phyloP scores from a whole-genome alignment of 169 alveolate genomes.

The Cryptosporidium ryanae region DNA sequence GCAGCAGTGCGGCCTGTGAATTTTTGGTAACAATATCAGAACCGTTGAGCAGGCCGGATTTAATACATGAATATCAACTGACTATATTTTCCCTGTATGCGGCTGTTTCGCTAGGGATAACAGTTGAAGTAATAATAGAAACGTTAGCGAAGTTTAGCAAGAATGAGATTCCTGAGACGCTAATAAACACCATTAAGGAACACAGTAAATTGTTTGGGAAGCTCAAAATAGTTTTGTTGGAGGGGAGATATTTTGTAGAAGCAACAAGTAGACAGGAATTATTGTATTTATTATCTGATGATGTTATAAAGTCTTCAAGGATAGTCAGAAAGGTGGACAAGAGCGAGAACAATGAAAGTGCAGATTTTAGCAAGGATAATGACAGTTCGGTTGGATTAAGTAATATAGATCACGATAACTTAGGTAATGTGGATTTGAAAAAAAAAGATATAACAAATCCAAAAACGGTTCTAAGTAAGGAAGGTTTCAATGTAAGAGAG shows the following conservation, averaged over 20 bases:
- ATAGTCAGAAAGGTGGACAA: conserved; percentile 10
- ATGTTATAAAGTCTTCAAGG: conserved; percentile 85
- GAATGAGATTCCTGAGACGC: conserved; percentile 87
- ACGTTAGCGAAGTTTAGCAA: conserved; percentile 92
- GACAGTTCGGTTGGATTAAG: neutral
- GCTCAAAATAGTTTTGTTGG: conserved; percentile 92
- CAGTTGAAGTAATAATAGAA: conserved; percentile 91
- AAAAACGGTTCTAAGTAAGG: neutral
- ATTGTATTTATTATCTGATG: conserved; percentile 86
- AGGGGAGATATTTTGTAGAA: conserved; percentile 93
- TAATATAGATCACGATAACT: no score
- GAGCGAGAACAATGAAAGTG: neutral
- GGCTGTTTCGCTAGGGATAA: conserved; percentile 95
- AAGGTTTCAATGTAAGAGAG: conserved; percentile 37
- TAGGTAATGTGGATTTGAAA: neutral
- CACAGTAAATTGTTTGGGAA: conserved; percentile 88
- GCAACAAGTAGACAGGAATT: conserved; percentile 86
- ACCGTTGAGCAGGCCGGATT: conserved; percentile 96
- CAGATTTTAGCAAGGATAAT: neutral
- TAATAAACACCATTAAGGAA: conserved; percentile 84
- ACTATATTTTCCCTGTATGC: conserved; percentile 93
- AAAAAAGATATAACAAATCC: neutral
- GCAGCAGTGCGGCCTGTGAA: conserved; percentile 93
- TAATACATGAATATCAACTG: conserved; percentile 95
- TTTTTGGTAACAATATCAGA: conserved; percentile 97